phyloP scores from a whole-genome alignment of 768 basidiomycete species.

The Hypsizygus marmoreus region DNA sequence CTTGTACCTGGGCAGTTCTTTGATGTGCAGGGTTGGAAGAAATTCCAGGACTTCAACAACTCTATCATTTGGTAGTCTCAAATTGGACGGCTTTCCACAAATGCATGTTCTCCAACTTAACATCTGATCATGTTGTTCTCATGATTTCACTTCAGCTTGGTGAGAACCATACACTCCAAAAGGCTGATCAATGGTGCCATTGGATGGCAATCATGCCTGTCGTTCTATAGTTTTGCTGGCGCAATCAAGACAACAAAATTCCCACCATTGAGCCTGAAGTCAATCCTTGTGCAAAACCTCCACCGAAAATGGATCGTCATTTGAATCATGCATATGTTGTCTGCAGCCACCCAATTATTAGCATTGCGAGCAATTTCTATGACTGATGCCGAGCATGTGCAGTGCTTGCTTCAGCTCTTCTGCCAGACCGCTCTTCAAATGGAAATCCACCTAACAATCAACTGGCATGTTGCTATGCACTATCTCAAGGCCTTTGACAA shows the following conservation, averaged over 20 bases:
- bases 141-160: conserved; percentile 20
- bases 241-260: conserved; percentile 19
- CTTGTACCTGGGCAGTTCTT: conserved; percentile 21
- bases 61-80: conserved; percentile 26
- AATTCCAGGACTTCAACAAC: conserved; percentile 23
- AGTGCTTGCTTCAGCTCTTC: conserved; percentile 19
- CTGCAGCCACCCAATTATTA: conserved; percentile 19
- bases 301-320: conserved; percentile 16
- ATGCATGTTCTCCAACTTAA: conserved; percentile 21
- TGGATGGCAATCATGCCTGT: conserved; percentile 23
- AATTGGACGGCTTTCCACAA: conserved; percentile 28
- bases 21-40: conserved; percentile 17
- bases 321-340: conserved; percentile 17
- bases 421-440: conserved; percentile 15
- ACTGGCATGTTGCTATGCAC: conserved; percentile 31
- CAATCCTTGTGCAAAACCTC: conserved; percentile 12
- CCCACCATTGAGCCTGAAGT: conserved; percentile 12
- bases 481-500: conserved; percentile 16
- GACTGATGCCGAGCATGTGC: conserved; percentile 18
- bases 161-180: conserved; percentile 28
- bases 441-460: conserved; percentile 18
- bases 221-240: conserved; percentile 27
- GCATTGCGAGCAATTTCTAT: conserved; percentile 20
- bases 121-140: neutral
- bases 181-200: conserved; percentile 30